Base-by-base conservation (phyloP, 1,284 basidiomycete species). In the Inonotus hispidus region DNA sequence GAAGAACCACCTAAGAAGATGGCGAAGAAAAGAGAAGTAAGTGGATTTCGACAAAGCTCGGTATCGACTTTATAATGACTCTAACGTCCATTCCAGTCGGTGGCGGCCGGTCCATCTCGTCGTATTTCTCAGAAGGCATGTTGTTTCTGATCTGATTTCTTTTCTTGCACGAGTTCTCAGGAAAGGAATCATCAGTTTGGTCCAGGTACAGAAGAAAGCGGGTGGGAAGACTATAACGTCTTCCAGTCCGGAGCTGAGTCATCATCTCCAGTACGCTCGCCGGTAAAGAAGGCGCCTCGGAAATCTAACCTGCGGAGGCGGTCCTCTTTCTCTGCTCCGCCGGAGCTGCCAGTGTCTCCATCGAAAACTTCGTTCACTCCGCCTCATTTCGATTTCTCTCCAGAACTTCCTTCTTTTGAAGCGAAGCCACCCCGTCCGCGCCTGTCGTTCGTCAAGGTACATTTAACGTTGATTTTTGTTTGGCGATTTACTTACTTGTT, bases 181-280 rank as follows among this genome's bases (percentile, higher is more conserved):
- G 66, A 73, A 72, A 67, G 68, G 52, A 11, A 23, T 66, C 67
- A 39, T 16, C 27, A 64, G 58, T 57, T 47, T 54, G 57, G 58
- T 38, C 52, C 63, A 37, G 65, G 65, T 53, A 64, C 71, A 27
- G 76, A 88, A 32, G 87, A 90, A 61, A 90, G 89, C 66, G 88
- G 88, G 35, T 92, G 89, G 89, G 89, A 92, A 69, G 90, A 92
- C 66, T 90, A 90, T 67, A 92, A 92, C 64, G 82, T 91, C 43
- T 92, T 92, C 71, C 89, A 92, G 69, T 90, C 88, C 13, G 89
- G 89, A 27, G 85, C 85, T 3, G 89, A 91, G 68, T 88, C 85
- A 13, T 88, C 89, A 13, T 90, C 88, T 19, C 89, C 89, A 14
- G 71, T 71, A 7, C 82, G 85, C 23, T 83, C 85, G 37, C 81